Conservation (phyloP, 2,329 filamentous ascomycete species). For the Xylariaceae sp. region DNA sequence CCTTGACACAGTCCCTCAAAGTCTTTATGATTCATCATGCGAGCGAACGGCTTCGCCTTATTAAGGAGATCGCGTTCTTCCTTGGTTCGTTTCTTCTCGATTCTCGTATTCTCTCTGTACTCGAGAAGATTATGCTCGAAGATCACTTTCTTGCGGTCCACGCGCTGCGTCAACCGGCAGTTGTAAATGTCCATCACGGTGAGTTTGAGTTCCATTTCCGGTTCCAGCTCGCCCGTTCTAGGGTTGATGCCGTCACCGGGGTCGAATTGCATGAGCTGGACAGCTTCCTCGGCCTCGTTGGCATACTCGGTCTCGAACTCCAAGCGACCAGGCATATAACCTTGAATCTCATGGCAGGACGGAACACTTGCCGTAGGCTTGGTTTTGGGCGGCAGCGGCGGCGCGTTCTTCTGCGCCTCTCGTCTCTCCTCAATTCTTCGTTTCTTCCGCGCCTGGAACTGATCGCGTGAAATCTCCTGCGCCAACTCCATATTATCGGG, state of each 20-base stretch:
- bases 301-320: conserved; percentile 98
- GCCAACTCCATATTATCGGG: conserved; percentile 74
- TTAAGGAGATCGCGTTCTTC: conserved; percentile 88
- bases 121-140: conserved; percentile 93
- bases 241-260: conserved; percentile 90
- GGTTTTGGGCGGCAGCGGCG: conserved; percentile 80
- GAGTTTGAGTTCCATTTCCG: conserved; percentile 95
- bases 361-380: conserved; percentile 95
- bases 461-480: conserved; percentile 77
- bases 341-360: conserved; percentile 94
- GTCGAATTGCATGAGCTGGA: conserved; percentile 97
- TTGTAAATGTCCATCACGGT: conserved; percentile 99
- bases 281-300: conserved; percentile 96
- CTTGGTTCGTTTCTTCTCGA: conserved; percentile 93
- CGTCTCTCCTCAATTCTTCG: conserved; percentile 86
- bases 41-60: conserved; percentile 91
- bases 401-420: conserved; percentile 77
- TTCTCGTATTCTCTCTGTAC: conserved; percentile 82
- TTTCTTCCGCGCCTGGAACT: conserved; percentile 92
- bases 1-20: conserved; percentile 83
- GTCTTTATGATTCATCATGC: conserved; percentile 93
- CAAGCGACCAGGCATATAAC: conserved; percentile 94
- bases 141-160: conserved; percentile 91
- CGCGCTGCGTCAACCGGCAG: conserved; percentile 78
- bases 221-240: conserved; percentile 75